Conservation (phyloP, 306 rosid genomes). For the Crotalaria pallida region DNA sequence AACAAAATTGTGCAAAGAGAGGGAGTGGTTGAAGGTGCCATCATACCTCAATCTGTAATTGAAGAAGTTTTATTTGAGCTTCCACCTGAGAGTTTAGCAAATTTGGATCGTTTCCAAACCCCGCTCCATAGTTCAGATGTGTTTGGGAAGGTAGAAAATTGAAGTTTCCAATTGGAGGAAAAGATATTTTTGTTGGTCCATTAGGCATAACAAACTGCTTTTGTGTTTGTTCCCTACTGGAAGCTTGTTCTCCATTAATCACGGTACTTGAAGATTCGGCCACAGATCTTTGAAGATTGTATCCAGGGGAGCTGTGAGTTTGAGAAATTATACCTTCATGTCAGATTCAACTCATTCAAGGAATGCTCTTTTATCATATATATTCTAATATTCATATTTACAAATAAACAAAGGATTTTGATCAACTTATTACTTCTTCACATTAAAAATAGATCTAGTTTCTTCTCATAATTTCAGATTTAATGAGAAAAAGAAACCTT, state of each 20-base stretch:
- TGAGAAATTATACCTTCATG: neutral
- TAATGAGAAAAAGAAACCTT: neutral
- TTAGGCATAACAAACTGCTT: constrained; percentile 37
- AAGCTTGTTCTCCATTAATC: constrained; percentile 42
- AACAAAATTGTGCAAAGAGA: neutral
- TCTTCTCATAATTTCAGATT: neutral
- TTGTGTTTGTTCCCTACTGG: constrained; percentile 35
- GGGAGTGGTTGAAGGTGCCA: neutral
- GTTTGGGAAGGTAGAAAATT: constrained; percentile 43
- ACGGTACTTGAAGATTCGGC: constrained; percentile 32
- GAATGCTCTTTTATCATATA: neutral
- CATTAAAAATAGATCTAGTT: neutral
- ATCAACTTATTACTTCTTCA: neutral
- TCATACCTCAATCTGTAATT: constrained; percentile 66
- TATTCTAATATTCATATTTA: constrained; percentile 9
- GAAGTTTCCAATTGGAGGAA: constrained; percentile 39
- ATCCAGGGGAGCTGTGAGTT: constrained; percentile 59
- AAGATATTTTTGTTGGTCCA: constrained; percentile 44
- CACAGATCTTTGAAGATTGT: constrained; percentile 38
- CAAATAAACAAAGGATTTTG: neutral
- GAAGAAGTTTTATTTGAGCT: constrained; percentile 52
- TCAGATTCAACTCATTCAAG: neutral
- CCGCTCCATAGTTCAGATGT: constrained; percentile 32
- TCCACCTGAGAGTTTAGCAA: constrained; percentile 42
- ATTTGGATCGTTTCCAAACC: constrained; percentile 37